phyloP scores from a whole-genome alignment of 2,329 filamentous ascomycete genomes.

The Fragosphaeria purpurea region DNA sequence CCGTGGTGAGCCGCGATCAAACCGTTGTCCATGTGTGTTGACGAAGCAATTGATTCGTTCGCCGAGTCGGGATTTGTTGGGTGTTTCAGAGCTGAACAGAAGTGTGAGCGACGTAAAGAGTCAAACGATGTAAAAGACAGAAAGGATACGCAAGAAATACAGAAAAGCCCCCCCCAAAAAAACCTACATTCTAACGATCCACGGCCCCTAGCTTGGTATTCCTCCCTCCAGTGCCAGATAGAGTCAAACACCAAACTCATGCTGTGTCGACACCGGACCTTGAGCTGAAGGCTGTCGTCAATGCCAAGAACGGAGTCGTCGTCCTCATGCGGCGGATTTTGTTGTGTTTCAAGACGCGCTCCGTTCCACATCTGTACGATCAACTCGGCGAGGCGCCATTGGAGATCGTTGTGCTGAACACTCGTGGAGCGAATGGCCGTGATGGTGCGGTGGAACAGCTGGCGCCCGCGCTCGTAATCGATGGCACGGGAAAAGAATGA shows the following conservation, averaged over 20 bases:
- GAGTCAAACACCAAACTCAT: constrained; percentile 80
- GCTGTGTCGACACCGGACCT: constrained; percentile 74
- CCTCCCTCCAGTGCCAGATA: constrained; percentile 77
- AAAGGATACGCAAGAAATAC: not conserved
- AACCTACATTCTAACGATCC: constrained; percentile 60
- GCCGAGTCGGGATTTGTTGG: constrained; percentile 76
- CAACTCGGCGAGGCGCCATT: constrained; percentile 71
- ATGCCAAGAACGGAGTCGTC: constrained; percentile 42
- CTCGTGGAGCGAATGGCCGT: constrained; percentile 61
- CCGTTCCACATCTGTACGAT: constrained; percentile 82
- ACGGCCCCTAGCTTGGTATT: constrained; percentile 62
- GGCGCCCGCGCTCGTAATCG: constrained; percentile 56
- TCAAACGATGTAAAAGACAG: not conserved
- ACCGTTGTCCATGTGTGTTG: constrained; percentile 54
- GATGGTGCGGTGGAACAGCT: constrained; percentile 62
- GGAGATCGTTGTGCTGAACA: constrained; percentile 67
- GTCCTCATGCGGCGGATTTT: constrained; percentile 35
- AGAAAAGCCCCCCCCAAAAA: not conserved
- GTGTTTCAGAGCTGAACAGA: constrained; percentile 60
- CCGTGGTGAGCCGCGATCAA: constrained; percentile 39
- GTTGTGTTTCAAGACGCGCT: constrained; percentile 39
- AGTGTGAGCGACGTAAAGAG: not conserved
- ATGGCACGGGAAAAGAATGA: constrained; percentile 67
- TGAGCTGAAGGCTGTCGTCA: constrained; percentile 66
- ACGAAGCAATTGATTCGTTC: constrained; percentile 61